Evolutionary conservation across 2,329 filamentous ascomycete genomes (phyloP), one percentile per base, ranked within the genome.

Genomic region (Alternaria ethzedia): DNA sequence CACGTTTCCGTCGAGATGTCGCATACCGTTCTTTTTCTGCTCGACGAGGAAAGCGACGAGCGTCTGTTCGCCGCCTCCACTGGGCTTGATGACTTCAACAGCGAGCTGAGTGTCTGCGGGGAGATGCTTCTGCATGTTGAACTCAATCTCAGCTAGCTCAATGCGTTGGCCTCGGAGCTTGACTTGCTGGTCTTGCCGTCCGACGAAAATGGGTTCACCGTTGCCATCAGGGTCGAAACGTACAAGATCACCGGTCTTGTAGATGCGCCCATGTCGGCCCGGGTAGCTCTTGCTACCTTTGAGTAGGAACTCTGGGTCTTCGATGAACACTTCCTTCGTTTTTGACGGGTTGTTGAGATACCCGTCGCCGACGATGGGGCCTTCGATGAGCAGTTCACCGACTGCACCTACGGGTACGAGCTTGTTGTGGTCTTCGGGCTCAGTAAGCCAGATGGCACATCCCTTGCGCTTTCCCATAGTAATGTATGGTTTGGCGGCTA

Each of bases 281-380:
- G 86, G 57, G 84, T 84, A 72, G 84, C 85, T 11, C 81, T 84
- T 54, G 89, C 82, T 77, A 89, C 91, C 55, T 90, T 58, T 89
- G 82, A 68, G 67, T 87, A 89, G 25, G 73, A 89, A 90, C 46
- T 81, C 74, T 0, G 85, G 82, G 25, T 89, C 88, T 2, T 89
- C 78, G 13, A 81, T 78, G 61, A 79, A 81, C 0, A 79, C 76
- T 25, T 78, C 76, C 2, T 73, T 73, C 3, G 78, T 80, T 56
- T 80, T 80, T 5, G 69, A 66, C 3, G 75, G 74, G 55, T 80
- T 78, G 54, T 78, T 75, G 20, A 80, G 57, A 26, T 80, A 80
- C 6, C 78, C 78, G 44, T 77, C 74, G 1, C 80, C 81, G 9
- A 83, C 77, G 28, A 80, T 86, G 0, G 86, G 85, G 0, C 87